A percentile compares a stretch with the other conserved stretches of the same genome.
phyloP scores from a whole-genome alignment of 345 rosid genomes.

The Pistacia atlantica region DNA sequence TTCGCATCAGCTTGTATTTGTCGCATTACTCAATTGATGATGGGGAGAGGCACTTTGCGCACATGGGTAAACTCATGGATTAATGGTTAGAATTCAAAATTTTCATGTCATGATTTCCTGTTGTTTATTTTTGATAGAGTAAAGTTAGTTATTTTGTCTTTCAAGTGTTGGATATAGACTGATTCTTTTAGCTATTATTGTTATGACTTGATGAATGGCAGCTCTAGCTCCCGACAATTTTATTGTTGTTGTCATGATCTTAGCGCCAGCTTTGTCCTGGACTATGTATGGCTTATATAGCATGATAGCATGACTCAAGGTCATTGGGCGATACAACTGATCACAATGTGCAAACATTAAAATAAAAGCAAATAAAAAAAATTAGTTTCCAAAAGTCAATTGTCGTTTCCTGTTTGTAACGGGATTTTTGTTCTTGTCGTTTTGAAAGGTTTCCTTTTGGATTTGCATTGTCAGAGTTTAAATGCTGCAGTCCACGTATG shows the following conservation, averaged over 20 bases:
- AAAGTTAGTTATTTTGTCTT: background rate
- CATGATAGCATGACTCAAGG: background rate
- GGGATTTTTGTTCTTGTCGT: background rate
- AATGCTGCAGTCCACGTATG: background rate
- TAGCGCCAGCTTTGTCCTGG: background rate
- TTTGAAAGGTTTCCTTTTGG: slow-evolving; percentile 3
- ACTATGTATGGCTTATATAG: background rate
- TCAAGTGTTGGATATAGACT: background rate
- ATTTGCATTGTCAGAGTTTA: background rate
- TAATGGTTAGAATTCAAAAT: background rate
- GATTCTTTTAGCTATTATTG: background rate
- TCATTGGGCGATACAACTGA: background rate
- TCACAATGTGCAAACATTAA: background rate
- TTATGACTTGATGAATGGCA: background rate
- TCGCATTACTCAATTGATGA: background rate
- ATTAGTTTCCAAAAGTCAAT: background rate
- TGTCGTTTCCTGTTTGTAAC: background rate
- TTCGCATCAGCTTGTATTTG: too few relatives aligned
- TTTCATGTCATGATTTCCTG: background rate
- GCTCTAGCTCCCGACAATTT: background rate
- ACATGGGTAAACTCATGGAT: background rate
- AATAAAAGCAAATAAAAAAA: background rate
- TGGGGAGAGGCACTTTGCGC: background rate
- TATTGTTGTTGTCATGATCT: background rate
- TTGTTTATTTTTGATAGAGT: background rate